Evolutionary conservation across 2,329 filamentous ascomycete genomes (phyloP).

Genomic region (Neospermospora avenae): DNA sequence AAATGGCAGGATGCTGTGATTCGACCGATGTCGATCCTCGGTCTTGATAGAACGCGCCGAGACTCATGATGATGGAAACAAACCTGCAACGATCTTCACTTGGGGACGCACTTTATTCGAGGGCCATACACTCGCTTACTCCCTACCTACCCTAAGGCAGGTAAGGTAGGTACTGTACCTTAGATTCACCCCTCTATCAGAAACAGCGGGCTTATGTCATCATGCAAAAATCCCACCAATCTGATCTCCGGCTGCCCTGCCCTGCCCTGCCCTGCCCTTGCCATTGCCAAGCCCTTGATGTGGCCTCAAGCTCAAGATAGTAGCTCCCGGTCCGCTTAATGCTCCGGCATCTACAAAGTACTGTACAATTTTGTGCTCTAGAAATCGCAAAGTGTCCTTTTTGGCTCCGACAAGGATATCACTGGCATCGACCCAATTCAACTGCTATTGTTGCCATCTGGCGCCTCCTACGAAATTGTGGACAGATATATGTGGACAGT

Average conservation of each 20-base stretch:
- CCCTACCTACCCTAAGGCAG: too few relatives aligned
- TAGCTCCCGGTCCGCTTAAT: neutral
- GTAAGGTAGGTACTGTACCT: too few relatives aligned
- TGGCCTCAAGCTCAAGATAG: constrained; percentile 3
- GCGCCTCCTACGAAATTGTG: constrained; percentile 26
- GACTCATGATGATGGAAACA: neutral
- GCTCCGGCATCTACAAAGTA: neutral
- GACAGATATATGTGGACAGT: constrained; percentile 33
- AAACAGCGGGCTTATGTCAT: too few relatives aligned
- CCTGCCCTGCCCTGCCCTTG: too few relatives aligned
- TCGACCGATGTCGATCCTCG: neutral
- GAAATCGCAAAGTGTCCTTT: constrained; percentile 31
- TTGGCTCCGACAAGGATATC: constrained; percentile 23
- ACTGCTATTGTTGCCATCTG: constrained; percentile 16
- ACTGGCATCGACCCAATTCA: constrained; percentile 15
- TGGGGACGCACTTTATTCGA: neutral
- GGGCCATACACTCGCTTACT: too few relatives aligned
- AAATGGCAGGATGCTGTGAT: neutral
- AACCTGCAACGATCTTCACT: neutral
- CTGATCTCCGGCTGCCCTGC: neutral
- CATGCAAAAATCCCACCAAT: neutral
- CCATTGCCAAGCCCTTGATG: neutral
- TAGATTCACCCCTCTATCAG: too few relatives aligned
- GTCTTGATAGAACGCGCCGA: neutral
- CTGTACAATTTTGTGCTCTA: too few relatives aligned